These are phyloP conservation scores for Ministeria vibrans DNA, from an alignment of 78 protist species.

Conservation along the genomic window DNA sequence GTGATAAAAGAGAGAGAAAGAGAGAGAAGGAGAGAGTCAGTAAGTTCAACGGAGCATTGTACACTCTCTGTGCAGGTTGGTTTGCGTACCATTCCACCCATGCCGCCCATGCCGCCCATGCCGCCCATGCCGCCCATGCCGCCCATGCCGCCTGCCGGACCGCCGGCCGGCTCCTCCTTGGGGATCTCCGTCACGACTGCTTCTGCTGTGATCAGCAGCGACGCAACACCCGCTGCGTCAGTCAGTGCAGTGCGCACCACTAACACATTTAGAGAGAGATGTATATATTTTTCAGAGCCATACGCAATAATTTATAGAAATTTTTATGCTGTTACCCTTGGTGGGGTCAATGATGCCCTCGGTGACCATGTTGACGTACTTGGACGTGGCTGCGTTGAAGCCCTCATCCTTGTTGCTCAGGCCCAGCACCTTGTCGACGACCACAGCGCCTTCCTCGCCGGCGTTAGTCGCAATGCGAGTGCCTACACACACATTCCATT, in stretches of 20 bases:
- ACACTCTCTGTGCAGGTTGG: no score
- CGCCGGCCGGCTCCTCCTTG: conserved; percentile 3
- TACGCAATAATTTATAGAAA: no score
- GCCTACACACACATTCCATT: no score
- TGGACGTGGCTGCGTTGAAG: conserved; percentile 76
- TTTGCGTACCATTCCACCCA: conserved; percentile 30
- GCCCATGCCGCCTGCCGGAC: conserved; percentile 10
- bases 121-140: conserved; percentile 28
- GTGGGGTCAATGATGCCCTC: conserved; percentile 98
- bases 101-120: conserved; percentile 58
- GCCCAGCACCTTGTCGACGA: conserved; percentile 83
- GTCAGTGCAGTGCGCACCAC: conserved; percentile 89
- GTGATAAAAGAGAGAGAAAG: no score
- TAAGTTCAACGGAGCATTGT: no score
- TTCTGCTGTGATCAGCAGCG: conserved; percentile 91
- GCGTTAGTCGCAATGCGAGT: conserved; percentile 91
- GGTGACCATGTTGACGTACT: conserved; percentile 82
- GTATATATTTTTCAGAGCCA: no score
- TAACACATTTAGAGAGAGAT: no score
- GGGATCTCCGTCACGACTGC: neutral
- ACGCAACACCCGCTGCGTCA: conserved; percentile 82
- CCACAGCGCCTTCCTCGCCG: conserved; percentile 92
- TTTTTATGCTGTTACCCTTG: conserved; percentile 54
- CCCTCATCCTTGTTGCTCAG: conserved; percentile 59
- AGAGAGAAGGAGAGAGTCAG: no score